These are phyloP conservation scores for Morella rubra DNA, from an alignment of 306 rosid species.

Conservation along the genomic window DNA sequence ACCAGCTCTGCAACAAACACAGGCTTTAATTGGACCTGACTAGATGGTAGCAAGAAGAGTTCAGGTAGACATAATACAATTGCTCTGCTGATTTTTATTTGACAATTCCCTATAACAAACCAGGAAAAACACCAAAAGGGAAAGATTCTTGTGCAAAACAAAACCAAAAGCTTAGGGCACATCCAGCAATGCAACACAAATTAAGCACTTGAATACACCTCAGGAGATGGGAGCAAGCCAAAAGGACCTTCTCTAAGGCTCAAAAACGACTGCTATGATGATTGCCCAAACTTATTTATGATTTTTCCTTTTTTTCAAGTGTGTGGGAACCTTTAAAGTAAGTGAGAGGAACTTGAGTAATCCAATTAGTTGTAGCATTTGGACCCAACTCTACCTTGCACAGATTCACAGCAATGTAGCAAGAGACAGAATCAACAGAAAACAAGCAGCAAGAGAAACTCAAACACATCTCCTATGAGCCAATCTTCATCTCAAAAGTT, in stretches of 20 bases:
- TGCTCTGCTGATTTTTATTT: background rate
- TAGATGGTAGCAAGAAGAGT: background rate
- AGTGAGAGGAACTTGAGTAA: background rate
- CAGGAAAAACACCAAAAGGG: too few species aligned
- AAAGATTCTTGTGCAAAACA: background rate
- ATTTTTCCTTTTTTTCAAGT: background rate
- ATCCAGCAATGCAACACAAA: background rate
- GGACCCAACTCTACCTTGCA: background rate
- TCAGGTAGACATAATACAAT: background rate
- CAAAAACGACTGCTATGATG: background rate
- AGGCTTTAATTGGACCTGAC: slow-evolving; percentile 6
- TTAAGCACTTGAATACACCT: background rate
- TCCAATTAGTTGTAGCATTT: background rate
- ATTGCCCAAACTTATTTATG: background rate
- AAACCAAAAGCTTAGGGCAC: background rate
- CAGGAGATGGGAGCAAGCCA: background rate
- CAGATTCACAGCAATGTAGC: background rate
- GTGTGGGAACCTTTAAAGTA: background rate
- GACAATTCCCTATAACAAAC: too few species aligned
- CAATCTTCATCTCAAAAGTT: background rate
- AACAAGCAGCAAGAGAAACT: background rate
- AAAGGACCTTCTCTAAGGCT: background rate
- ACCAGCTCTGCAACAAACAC: slow-evolving; percentile 59
- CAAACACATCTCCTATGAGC: background rate
- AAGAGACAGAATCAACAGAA: background rate